Evolutionary conservation across 2,329 filamentous ascomycete species (phyloP), one percentile per base, ranked within the genome.

Genomic region (Aureobasidium pullulans): DNA sequence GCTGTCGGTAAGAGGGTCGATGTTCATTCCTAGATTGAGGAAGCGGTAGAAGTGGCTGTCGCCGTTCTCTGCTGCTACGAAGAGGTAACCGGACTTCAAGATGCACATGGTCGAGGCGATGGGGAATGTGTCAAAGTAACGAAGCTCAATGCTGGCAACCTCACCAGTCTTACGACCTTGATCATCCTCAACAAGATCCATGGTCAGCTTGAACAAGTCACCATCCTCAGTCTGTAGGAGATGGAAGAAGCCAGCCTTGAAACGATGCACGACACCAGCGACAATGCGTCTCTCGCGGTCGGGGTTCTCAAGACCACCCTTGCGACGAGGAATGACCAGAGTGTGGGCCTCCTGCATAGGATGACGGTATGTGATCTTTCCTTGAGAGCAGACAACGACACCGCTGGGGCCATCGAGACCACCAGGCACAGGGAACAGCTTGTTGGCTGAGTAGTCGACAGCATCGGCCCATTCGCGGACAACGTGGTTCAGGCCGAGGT

Each of bases 31-130:
- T 6, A 99, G 84, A 69, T 96, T 96, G 72, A 96, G 91, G 63
- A 99, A 96, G 71, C 97, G 93, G 73, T 97, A 99, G 66, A 99
- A 91, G 62, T 91, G 85, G 70, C 95, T 89, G 70, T 96, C 94
- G 32, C 95, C 94, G 64, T 88, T 91, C 73, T 99, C 93, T 68
- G 89, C 90, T 7, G 91, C 90, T 57, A 93, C 88, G 68, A 94
- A 99, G 10, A 99, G 81, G 70, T 96, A 99, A 31, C 94, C 95
- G 64, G 91, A 96, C 75, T 96, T 96, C 65, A 99, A 75, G 65
- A 99, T 96, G 71, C 91, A 90, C 46, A 99, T 81, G 69, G 84
- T 95, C 0, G 89, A 86, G 0, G 92, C 90, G 39, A 96, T 80
- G 0, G 95, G 93, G 3, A 96, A 88, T 0, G 94, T 99, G 68